Conservation (phyloP, 768 basidiomycete species). For the Boletales sp. region DNA sequence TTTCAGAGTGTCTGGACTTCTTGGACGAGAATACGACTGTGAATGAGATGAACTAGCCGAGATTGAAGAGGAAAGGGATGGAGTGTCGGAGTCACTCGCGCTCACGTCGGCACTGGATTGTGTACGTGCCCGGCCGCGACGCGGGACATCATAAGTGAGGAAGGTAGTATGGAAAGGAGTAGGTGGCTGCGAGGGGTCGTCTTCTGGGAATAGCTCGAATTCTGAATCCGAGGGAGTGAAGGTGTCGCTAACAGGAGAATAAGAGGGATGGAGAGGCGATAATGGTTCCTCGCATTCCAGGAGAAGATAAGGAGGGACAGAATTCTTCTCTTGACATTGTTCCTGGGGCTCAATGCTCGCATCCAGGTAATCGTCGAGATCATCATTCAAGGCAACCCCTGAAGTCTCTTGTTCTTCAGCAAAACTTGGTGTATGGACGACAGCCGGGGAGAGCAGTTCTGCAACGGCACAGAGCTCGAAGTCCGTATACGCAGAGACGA, state of each 20-base stretch:
- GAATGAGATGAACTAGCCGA: conserved; percentile 38
- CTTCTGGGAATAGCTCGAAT: conserved; percentile 28
- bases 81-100: conserved; percentile 42
- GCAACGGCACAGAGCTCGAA: conserved; percentile 49
- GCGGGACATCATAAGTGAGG: conserved; percentile 33
- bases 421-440: conserved; percentile 20
- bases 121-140: conserved; percentile 26
- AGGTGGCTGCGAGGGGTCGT: conserved; percentile 23
- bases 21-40: conserved; percentile 29
- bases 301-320: conserved; percentile 22
- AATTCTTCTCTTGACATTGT: conserved; percentile 6
- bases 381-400: conserved; percentile 25
- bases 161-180: conserved; percentile 15
- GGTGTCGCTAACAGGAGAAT: conserved; percentile 5
- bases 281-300: conserved; percentile 30
- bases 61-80: conserved; percentile 44
- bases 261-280: conserved; percentile 22
- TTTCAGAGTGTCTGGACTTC: conserved; percentile 30
- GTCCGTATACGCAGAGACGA: conserved; percentile 47
- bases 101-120: conserved; percentile 28
- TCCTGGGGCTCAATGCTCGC: conserved; percentile 14
- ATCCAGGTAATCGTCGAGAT: conserved; percentile 28
- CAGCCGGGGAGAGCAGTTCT: conserved; percentile 40
- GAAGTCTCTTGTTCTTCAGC: conserved; percentile 25
- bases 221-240: conserved; percentile 34